A percentile compares a stretch with the other conserved stretches of the same genome.
These are phyloP conservation scores for Heliosperma pusillum DNA, from an alignment of 148 eudicot species.

Conservation along the genomic window DNA sequence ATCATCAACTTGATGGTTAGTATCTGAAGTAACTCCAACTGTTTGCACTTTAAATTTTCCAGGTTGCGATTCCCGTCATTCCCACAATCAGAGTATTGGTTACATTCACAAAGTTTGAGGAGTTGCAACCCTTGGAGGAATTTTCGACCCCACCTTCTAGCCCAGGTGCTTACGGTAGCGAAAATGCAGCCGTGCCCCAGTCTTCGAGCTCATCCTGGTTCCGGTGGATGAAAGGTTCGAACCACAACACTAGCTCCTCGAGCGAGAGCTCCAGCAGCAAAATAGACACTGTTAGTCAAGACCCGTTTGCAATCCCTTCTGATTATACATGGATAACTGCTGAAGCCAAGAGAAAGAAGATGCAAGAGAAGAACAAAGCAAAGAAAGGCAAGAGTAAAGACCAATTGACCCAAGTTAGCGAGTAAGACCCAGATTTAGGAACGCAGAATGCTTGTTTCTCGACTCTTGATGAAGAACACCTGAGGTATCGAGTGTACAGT, in stretches of 20 bases:
- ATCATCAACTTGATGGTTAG: no score
- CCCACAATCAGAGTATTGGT: slow-evolving; percentile 83
- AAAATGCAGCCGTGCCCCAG: not conserved
- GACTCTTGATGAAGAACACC: not conserved
- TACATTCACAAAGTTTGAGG: slow-evolving; percentile 87
- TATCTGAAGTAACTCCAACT: not conserved
- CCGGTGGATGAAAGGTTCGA: slow-evolving; percentile 59
- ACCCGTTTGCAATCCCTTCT: slow-evolving; percentile 72
- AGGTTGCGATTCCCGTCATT: slow-evolving; percentile 91
- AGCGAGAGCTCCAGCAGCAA: slow-evolving; percentile 39
- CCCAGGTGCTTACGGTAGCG: slow-evolving; percentile 42
- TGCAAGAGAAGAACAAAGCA: slow-evolving; percentile 42
- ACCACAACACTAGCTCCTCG: slow-evolving; percentile 36
- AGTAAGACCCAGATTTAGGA: slow-evolving; percentile 1
- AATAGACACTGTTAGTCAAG: slow-evolving; percentile 42
- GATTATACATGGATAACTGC: slow-evolving; percentile 74
- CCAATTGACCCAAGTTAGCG: slow-evolving; percentile 1
- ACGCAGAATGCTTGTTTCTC: not conserved
- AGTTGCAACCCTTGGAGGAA: slow-evolving; percentile 66
- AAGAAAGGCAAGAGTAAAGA: slow-evolving; percentile 41
- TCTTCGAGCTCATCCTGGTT: slow-evolving; percentile 50
- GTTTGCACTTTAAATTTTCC: slow-evolving; percentile 10
- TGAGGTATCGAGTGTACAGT: not conserved
- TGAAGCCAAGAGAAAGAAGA: slow-evolving; percentile 68
- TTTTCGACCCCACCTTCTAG: slow-evolving; percentile 92